These are phyloP conservation scores for Geosmithia flava DNA, from an alignment of 2,329 filamentous ascomycete species.

Conservation along the genomic window DNA sequence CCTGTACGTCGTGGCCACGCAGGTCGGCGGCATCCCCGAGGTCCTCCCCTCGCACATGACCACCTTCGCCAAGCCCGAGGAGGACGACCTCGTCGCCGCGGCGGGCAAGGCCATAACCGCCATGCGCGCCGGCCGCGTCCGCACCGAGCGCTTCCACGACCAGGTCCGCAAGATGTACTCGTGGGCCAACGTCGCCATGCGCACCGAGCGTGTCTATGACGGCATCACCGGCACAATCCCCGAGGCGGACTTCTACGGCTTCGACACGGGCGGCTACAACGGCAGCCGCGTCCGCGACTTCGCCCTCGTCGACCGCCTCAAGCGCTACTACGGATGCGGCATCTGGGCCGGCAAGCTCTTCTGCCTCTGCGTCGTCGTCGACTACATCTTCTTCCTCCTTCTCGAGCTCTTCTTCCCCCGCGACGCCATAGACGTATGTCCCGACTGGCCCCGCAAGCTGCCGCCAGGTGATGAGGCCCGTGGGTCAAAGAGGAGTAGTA, in stretches of 20 bases:
- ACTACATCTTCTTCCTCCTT: conserved; percentile 82
- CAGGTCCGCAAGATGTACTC: conserved; percentile 98
- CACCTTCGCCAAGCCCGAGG: conserved; percentile 90
- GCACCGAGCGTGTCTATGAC: conserved; percentile 91
- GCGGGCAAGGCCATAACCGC: conserved; percentile 83
- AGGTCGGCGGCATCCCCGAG: conserved; percentile 93
- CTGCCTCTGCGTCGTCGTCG: conserved; percentile 84
- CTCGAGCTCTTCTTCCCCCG: conserved; percentile 80
- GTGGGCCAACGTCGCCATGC: conserved; percentile 88
- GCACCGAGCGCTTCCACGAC: conserved; percentile 90
- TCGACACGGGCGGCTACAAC: conserved; percentile 57
- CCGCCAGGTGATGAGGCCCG: conserved; percentile 16
- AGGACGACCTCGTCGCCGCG: conserved; percentile 84
- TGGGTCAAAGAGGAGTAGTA: not conserved
- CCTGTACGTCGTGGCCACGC: conserved; percentile 90
- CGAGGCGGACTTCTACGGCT: conserved; percentile 81
- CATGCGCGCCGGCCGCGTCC: conserved; percentile 73
- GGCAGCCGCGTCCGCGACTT: conserved; percentile 71
- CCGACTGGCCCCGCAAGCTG: conserved; percentile 79
- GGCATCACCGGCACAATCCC: conserved; percentile 79
- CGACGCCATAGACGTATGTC: conserved; percentile 75
- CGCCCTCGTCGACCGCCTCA: conserved; percentile 85
- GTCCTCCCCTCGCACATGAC: conserved; percentile 96
- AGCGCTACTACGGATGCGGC: conserved; percentile 94
- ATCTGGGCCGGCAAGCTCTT: conserved; percentile 98